Conservation (phyloP, 1,284 basidiomycete species). For the Ustilago tritici region DNA sequence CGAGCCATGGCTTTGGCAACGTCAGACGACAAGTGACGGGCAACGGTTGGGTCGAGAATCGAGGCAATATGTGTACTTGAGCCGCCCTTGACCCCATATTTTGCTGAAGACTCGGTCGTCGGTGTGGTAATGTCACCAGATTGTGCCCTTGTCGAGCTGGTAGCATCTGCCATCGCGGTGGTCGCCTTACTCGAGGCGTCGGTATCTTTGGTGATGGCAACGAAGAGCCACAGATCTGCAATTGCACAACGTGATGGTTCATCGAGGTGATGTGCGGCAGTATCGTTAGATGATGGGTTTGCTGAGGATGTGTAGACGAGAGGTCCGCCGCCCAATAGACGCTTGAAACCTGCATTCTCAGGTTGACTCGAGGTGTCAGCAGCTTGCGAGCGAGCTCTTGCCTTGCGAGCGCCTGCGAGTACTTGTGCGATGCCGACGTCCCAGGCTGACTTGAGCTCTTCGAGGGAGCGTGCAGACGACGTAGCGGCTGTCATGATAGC, state of each 20-base stretch:
- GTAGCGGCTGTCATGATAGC: background rate
- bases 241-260: background rate
- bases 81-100: background rate
- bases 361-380: background rate
- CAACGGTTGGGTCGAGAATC: background rate
- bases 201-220: constrained; percentile 10
- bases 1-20: constrained; percentile 14
- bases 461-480: background rate
- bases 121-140: background rate
- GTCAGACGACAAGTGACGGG: constrained; percentile 10
- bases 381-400: background rate
- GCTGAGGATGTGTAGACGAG: constrained; percentile 15
- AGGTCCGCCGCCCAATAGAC: constrained; percentile 3
- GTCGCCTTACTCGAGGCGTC: background rate
- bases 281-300: background rate
- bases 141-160: background rate
- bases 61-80: background rate
- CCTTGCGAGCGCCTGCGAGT: constrained; percentile 1
- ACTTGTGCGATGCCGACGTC: constrained; percentile 8
- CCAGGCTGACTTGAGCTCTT: constrained; percentile 11
- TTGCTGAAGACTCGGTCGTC: background rate
- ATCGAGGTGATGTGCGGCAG: background rate
- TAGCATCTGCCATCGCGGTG: background rate
- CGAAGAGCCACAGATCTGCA: constrained; percentile 28
- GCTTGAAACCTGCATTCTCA: background rate